Conservation (phyloP, 2,329 filamentous ascomycete species). For the Pseudogymnoascus sp. region DNA sequence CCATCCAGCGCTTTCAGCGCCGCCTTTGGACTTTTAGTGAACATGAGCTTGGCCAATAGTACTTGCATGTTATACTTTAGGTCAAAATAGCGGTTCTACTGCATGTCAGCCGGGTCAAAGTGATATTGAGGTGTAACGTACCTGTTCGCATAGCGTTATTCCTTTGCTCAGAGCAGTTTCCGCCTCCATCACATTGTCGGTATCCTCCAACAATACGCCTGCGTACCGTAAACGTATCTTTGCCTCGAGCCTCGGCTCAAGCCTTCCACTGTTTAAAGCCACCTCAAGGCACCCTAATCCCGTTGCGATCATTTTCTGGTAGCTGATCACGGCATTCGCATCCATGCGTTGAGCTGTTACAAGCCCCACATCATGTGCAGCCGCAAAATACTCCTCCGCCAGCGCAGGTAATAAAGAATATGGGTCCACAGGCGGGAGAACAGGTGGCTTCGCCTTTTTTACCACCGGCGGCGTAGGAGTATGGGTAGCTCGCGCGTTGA, state of each 20-base stretch:
- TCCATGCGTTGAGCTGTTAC: conserved; percentile 42
- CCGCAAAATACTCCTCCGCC: conserved; percentile 66
- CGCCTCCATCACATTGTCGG: conserved; percentile 64
- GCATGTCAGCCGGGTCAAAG: conserved; percentile 8
- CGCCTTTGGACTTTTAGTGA: conserved; percentile 62
- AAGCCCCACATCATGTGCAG: conserved; percentile 50
- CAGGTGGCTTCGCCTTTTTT: not conserved
- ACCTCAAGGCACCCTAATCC: conserved; percentile 65
- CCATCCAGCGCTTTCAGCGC: conserved; percentile 64
- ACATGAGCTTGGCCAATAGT: conserved; percentile 60
- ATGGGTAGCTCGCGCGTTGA: not conserved
- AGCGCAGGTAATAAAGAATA: conserved; percentile 58
- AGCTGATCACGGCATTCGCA: conserved; percentile 47
- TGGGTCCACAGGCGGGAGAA: conserved; percentile 31
- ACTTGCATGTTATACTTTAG: conserved; percentile 73
- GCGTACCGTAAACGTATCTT: conserved; percentile 63
- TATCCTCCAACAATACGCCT: conserved; percentile 61
- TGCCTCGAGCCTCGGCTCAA: conserved; percentile 60
- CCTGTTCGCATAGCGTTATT: conserved; percentile 59
- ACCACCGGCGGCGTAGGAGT: not conserved
- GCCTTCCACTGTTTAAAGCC: conserved; percentile 51
- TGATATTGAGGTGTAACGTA: conserved; percentile 23
- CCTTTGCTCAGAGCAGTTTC: conserved; percentile 66
- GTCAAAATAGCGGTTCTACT: conserved; percentile 49
- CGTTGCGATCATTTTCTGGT: conserved; percentile 64